Evolutionary conservation across 2,329 filamentous ascomycete species (phyloP), one percentile per base, ranked within the genome.

Genomic region (Epichloe amarillans): DNA sequence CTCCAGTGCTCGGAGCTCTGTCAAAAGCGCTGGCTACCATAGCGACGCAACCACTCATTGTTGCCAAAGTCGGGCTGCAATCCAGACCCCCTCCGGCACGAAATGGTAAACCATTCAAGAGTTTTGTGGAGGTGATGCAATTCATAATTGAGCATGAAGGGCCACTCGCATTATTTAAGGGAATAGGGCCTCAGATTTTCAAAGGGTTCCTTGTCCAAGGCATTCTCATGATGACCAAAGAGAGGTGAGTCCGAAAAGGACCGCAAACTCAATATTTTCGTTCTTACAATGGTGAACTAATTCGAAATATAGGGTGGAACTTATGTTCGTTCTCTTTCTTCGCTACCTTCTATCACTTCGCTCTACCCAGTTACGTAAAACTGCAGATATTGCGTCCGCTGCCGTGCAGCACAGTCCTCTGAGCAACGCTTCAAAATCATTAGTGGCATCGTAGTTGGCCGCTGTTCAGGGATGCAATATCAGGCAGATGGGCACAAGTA

Each of bases 201-300:
- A 98, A 98, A 70, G 93, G 93, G 1, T 70, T 98, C 49, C 66
- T 98, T 46, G 93, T 98, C 2, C 93, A 98, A 64, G 93, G 93
- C 47, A 81, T 98, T 51, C 74, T 98, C 39, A 98, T 98, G 93
- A 98, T 96, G 89, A 93, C 89, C 46, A 98, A 98, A 71, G 93
- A 98, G 70, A 80, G 89, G 86, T 89, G 75, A 58, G 74, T 61
- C 7, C 3, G 21, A 11, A 23, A 12, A 11, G 12, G 6, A 46
- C 1, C 36, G 3, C 11, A 14, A 41, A n/a, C 17, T 33, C 44
- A 7, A 5, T 14, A 12, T 36, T 45, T 23, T 15, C 5, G 30
- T 4, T 37, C 4, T 6, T n/a, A 41, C 19, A 36, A 26, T 40
- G 45, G 52, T 60, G 61, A 52, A 64, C 48, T 53, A 33, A 47